Percentiles rank a stretch among this genome's conserved stretches.
Evolutionary conservation across 2,329 filamentous ascomycete genomes (phyloP).

Genomic region (Verticillium isaacii): DNA sequence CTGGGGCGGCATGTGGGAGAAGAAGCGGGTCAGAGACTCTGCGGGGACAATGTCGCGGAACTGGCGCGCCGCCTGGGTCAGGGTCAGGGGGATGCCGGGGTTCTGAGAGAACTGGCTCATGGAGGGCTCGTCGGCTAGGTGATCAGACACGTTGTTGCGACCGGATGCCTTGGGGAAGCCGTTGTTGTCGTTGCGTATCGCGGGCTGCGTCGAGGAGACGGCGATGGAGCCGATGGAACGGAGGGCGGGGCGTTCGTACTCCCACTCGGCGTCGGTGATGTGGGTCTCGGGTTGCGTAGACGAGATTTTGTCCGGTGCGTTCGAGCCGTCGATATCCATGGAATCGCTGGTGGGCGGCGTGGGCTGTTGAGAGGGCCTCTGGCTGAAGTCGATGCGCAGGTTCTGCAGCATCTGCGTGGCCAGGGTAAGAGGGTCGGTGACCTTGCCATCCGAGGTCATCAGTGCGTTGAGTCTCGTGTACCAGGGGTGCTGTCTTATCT

Average conservation of each 20-base stretch:
- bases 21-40: constrained; percentile 86
- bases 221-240: constrained; percentile 42
- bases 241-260: constrained; percentile 75
- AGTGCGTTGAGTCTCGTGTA: constrained; percentile 80
- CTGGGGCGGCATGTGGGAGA: constrained; percentile 71
- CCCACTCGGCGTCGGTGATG: constrained; percentile 69
- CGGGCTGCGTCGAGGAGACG: constrained; percentile 46
- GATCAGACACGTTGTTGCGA: constrained; percentile 40
- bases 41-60: constrained; percentile 90
- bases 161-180: constrained; percentile 23
- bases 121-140: constrained; percentile 79
- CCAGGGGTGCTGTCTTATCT: constrained; percentile 90
- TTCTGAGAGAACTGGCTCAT: constrained; percentile 79
- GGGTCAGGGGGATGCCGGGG: constrained; percentile 72
- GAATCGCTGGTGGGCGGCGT: constrained; percentile 33
- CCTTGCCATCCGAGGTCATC: constrained; percentile 66
- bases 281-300: constrained; percentile 78
- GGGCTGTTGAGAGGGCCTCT: constrained; percentile 48
- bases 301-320: constrained; percentile 41
- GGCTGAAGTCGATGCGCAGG: constrained; percentile 81
- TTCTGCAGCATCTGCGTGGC: constrained; percentile 95
- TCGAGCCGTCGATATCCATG: constrained; percentile 65
- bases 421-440: constrained; percentile 74
- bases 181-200: constrained; percentile 27
- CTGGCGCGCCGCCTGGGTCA: constrained; percentile 82